Evolutionary conservation across 2,329 filamentous ascomycete genomes (phyloP).

Genomic region (Fusarium illudens): DNA sequence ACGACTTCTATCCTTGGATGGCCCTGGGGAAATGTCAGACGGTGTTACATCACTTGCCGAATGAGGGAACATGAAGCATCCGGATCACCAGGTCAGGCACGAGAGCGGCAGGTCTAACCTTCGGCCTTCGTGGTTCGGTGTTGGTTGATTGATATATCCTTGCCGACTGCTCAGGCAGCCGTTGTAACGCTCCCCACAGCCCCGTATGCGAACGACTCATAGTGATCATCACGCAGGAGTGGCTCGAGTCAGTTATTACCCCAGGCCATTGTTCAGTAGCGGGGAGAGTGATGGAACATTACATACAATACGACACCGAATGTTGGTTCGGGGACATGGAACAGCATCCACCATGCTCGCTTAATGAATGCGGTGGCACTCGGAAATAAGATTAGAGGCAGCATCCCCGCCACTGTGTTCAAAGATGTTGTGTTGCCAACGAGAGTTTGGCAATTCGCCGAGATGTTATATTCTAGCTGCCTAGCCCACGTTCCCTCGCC

Average conservation of each 20-base stretch:
- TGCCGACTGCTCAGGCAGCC: neutral
- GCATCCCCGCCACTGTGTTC: neutral
- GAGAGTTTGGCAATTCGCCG: too few relatives aligned
- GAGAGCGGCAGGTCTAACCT: neutral
- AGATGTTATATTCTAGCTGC: too few relatives aligned
- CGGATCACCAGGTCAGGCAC: neutral
- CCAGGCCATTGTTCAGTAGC: neutral
- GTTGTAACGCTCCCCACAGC: neutral
- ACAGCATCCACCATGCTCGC: neutral
- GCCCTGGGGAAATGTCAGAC: neutral
- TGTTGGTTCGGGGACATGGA: neutral
- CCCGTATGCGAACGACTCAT: neutral
- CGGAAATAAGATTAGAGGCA: neutral
- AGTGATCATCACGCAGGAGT: neutral
- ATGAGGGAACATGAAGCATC: slow-evolving; percentile 1
- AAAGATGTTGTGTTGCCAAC: too few relatives aligned
- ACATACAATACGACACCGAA: neutral
- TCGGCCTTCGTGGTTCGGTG: neutral
- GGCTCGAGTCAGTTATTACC: neutral
- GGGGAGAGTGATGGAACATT: neutral
- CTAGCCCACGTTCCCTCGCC: too few relatives aligned
- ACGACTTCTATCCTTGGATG: neutral
- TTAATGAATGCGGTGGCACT: neutral
- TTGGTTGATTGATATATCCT: neutral
- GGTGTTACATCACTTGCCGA: neutral